Evolutionary conservation across 345 rosid species (phyloP).

Genomic region (Melaleuca alternifolia): DNA sequence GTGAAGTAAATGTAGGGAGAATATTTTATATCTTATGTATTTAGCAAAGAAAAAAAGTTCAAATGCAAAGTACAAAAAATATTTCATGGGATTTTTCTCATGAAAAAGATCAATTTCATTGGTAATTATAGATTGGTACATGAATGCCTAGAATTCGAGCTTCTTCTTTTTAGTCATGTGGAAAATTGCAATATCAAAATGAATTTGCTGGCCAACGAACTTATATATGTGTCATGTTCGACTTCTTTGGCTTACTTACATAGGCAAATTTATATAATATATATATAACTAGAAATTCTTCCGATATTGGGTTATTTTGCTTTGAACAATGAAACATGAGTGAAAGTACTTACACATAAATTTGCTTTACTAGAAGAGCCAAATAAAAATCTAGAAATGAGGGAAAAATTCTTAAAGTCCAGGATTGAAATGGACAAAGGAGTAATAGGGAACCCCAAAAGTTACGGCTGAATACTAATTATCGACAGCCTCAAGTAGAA

Average conservation of each 20-base stretch:
- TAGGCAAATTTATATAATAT: neutral
- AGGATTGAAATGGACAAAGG: neutral
- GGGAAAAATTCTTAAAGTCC: neutral
- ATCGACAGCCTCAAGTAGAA: neutral
- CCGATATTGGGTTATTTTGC: neutral
- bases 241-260: neutral
- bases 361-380: neutral
- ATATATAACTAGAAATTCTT: neutral
- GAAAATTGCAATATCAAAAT: neutral
- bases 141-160: neutral
- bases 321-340: neutral
- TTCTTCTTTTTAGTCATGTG: neutral
- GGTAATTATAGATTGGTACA: neutral
- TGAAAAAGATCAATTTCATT: neutral
- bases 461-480: neutral
- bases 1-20: neutral
- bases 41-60: neutral
- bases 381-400: neutral
- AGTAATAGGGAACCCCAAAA: neutral
- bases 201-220: neutral
- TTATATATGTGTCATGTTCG: too few species aligned
- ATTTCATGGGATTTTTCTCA: neutral
- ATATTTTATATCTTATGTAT: neutral
- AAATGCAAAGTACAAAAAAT: neutral
- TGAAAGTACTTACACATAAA: neutral